A percentile compares a stretch with the other conserved stretches of the same genome.
Conservation (phyloP, 331 rosid species). For the Rosa hybrid region DNA sequence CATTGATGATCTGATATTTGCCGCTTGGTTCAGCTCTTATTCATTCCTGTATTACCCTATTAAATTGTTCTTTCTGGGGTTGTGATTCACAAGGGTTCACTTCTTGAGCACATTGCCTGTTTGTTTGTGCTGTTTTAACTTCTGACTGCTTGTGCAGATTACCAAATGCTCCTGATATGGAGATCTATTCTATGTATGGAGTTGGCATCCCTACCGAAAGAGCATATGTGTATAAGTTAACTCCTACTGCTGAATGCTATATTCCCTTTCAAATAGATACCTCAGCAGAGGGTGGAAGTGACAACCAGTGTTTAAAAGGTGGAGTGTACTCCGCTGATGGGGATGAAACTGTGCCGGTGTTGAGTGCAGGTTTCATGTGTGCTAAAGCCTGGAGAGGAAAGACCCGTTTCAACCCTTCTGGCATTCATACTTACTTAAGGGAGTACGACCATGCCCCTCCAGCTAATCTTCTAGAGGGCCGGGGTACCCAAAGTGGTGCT, state of each 20-base stretch:
- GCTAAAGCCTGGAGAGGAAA: constrained; percentile 95
- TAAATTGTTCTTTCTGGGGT: background rate
- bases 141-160: constrained; percentile 54
- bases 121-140: background rate
- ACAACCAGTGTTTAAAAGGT: constrained; percentile 62
- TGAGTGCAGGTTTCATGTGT: constrained; percentile 91
- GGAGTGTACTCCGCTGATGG: constrained; percentile 84
- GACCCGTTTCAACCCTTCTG: constrained; percentile 87
- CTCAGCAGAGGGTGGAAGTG: constrained; percentile 62
- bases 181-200: constrained; percentile 89
- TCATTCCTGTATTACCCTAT: background rate
- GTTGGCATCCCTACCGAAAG: constrained; percentile 97
- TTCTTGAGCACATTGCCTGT: background rate
- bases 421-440: constrained; percentile 57
- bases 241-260: constrained; percentile 70
- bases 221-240: constrained; percentile 75
- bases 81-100: background rate
- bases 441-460: constrained; percentile 94
- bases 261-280: constrained; percentile 95
- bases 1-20: background rate
- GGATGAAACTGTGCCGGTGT: constrained; percentile 92
- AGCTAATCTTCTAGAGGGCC: constrained; percentile 78
- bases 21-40: background rate
- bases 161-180: constrained; percentile 94
- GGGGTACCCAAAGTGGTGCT: constrained; percentile 96